These are phyloP conservation scores for Graphilbum fragrans DNA, from an alignment of 2,329 filamentous ascomycete species.

Conservation along the genomic window DNA sequence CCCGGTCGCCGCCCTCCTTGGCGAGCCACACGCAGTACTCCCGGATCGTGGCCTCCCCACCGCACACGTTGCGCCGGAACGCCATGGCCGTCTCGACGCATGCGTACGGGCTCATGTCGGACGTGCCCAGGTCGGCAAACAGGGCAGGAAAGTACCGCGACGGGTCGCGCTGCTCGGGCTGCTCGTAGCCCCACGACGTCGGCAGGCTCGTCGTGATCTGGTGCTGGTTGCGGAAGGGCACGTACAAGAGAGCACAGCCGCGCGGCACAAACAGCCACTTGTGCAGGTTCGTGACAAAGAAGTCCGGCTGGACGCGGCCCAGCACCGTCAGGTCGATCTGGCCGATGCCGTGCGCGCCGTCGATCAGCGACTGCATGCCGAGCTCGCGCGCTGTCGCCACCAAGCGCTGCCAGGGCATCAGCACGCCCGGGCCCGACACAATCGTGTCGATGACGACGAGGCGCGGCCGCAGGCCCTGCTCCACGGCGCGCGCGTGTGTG, in stretches of 20 bases:
- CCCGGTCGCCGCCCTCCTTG: conserved; percentile 45
- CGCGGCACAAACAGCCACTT: conserved; percentile 83
- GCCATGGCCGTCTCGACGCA: conserved; percentile 59
- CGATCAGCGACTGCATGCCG: conserved; percentile 61
- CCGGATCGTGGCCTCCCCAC: conserved; percentile 61
- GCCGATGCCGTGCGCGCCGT: conserved; percentile 77
- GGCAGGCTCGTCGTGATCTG: conserved; percentile 64
- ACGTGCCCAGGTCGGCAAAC: conserved; percentile 68
- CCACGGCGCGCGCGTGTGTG: conserved; percentile 39
- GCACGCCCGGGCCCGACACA: conserved; percentile 63
- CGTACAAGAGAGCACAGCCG: conserved; percentile 70
- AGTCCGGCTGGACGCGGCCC: conserved; percentile 52
- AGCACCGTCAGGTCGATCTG: conserved; percentile 58
- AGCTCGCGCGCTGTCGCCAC: conserved; percentile 51
- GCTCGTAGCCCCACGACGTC: conserved; percentile 66
- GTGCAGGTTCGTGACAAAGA: conserved; percentile 77
- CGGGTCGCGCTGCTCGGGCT: conserved; percentile 16
- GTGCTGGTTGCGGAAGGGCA: conserved; percentile 62
- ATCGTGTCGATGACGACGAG: conserved; percentile 72
- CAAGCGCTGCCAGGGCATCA: conserved; percentile 66
- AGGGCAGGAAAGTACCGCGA: conserved; percentile 53
- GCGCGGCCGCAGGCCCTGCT: conserved; percentile 48
- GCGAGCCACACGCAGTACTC: conserved; percentile 52
- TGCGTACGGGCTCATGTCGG: conserved; percentile 60
- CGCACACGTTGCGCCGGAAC: conserved; percentile 57